phyloP scores from a whole-genome alignment of 1,139 yeast genomes.

The Pichia sp. region DNA sequence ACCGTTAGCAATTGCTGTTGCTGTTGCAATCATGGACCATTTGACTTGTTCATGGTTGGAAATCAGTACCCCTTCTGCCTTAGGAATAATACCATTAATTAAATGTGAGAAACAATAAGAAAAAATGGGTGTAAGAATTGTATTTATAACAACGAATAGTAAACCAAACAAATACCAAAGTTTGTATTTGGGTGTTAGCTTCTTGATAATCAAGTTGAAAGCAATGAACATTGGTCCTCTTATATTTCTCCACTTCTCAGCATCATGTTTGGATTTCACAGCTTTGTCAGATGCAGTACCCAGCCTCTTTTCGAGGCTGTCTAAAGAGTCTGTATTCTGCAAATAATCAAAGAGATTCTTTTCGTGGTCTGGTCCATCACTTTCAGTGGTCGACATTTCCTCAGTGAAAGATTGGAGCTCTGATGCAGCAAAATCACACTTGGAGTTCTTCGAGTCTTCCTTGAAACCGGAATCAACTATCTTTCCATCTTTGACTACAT shows the following conservation, averaged over 20 bases:
- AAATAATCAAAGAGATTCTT: constrained; percentile 4
- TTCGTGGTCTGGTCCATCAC: constrained; percentile 4
- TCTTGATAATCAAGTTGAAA: constrained; percentile 3
- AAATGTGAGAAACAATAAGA: constrained; percentile 73
- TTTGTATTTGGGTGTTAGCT: constrained; percentile 14
- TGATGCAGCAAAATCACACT: constrained; percentile 16
- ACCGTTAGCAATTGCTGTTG: constrained; percentile 61
- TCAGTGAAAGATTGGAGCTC: not conserved
- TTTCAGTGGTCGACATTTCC: not conserved
- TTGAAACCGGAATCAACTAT: constrained; percentile 44
- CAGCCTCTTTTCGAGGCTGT: not conserved
- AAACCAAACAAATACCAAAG: constrained; percentile 43
- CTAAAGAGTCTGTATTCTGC: not conserved
- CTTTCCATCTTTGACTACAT: constrained; percentile 54
- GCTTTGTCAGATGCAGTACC: not conserved
- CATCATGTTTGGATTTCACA: not conserved
- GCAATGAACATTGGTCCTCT: constrained; percentile 14
- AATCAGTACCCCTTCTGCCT: constrained; percentile 31
- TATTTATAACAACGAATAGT: constrained; percentile 48
- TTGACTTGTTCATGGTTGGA: constrained; percentile 38
- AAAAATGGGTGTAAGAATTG: constrained; percentile 68
- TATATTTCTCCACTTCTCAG: constrained; percentile 4
- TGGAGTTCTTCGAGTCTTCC: constrained; percentile 29
- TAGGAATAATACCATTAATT: constrained; percentile 50
- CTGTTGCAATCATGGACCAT: constrained; percentile 68